These are phyloP conservation scores for Clonostachys sp. DNA, from an alignment of 2,329 filamentous ascomycete genomes.

Conservation along the genomic window DNA sequence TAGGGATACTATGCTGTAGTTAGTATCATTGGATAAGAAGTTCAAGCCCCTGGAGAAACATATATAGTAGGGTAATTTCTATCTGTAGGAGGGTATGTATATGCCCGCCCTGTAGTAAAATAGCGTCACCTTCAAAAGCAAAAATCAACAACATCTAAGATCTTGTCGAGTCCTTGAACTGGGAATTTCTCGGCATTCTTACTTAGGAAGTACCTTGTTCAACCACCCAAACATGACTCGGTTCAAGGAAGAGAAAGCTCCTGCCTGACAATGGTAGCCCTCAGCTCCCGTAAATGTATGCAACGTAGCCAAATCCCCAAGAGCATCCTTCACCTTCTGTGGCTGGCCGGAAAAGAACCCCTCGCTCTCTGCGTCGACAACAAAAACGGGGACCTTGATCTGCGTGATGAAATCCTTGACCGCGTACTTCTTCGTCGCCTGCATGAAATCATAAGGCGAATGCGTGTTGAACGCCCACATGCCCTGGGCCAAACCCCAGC, in stretches of 20 bases:
- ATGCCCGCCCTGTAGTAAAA: no score
- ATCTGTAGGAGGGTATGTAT: no score
- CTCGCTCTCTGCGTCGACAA: conserved; percentile 11
- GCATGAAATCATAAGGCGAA: conserved; percentile 13
- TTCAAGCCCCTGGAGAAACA: no score
- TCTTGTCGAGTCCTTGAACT: no score
- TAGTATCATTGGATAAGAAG: no score
- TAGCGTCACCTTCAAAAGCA: no score
- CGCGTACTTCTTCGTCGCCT: conserved; percentile 5
- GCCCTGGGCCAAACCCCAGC: conserved; percentile 17
- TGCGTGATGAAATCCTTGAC: conserved; percentile 7
- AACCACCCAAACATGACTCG: conserved; percentile 2
- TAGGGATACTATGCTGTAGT: no score
- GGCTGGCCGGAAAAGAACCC: conserved; percentile 5
- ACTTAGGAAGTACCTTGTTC: neutral
- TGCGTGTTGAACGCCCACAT: conserved; percentile 15
- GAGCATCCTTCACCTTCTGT: conserved; percentile 4
- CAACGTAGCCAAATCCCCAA: conserved; percentile 2
- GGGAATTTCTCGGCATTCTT: neutral
- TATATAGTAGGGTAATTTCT: no score
- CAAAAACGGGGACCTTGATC: conserved; percentile 14
- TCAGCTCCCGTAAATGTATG: conserved; percentile 1
- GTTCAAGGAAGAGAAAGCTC: conserved; percentile 4
- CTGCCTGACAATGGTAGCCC: conserved; percentile 8
- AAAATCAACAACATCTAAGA: no score